Conservation (phyloP, 495 filamentous ascomycete genomes). For the Talaromyces adpressus region DNA sequence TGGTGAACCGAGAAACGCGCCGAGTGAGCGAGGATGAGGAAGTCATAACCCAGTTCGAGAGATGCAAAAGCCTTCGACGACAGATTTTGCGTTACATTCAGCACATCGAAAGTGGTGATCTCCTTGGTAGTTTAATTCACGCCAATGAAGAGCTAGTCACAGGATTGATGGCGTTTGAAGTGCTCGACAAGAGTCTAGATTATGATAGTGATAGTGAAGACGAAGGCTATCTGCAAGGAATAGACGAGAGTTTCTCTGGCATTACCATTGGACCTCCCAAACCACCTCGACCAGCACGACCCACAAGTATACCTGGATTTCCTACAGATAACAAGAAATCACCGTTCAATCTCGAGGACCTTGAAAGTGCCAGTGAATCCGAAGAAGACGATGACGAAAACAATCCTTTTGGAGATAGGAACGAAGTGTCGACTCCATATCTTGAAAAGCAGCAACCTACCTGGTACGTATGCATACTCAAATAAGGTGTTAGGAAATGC, state of each 20-base stretch:
- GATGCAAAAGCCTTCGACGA: conserved; percentile 74
- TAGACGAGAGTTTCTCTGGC: conserved; percentile 33
- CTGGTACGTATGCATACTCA: conserved; percentile 32
- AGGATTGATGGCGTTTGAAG: conserved; percentile 92
- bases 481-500: neutral
- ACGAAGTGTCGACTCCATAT: conserved; percentile 58
- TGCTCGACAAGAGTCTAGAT: conserved; percentile 90
- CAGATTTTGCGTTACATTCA: conserved; percentile 87
- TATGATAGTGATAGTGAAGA: conserved; percentile 92
- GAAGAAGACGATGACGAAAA: conserved; percentile 59
- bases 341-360: conserved; percentile 17
- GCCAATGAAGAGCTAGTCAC: conserved; percentile 81
- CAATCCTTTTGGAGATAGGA: conserved; percentile 72
- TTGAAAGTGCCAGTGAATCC: conserved; percentile 40
- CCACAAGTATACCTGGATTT: conserved; percentile 21
- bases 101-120: conserved; percentile 73
- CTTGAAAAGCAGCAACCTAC: conserved; percentile 46
- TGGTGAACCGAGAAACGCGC: conserved; percentile 84
- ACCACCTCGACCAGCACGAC: conserved; percentile 31
- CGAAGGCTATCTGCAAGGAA: conserved; percentile 20
- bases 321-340: conserved; percentile 20
- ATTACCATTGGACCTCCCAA: conserved; percentile 35
- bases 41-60: conserved; percentile 71
- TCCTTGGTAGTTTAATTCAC: conserved; percentile 71
- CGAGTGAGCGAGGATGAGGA: conserved; percentile 79